Base-by-base conservation (phyloP, 2,329 filamentous ascomycete genomes). In the Byssoonygena ceratinophila region DNA sequence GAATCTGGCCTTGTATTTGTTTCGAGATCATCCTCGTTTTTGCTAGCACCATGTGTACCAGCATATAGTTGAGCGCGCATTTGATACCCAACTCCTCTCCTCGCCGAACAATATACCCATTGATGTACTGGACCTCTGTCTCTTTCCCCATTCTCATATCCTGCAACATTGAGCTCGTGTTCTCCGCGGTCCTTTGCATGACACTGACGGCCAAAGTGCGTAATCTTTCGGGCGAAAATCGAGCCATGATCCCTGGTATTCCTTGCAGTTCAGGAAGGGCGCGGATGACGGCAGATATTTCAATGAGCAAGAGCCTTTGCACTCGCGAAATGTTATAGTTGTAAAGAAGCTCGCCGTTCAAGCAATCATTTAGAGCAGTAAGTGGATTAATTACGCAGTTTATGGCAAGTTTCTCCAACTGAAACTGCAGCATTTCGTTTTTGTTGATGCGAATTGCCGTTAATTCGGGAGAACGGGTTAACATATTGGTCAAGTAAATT, bases 81-180 rank as follows among this genome's bases (percentile, higher is more conserved):
- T 79, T 73, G n/a, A 95, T 73, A 1, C 87, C 86, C 55, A 90
- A 61, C 64, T 86, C 79, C 60, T 79, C 76, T 0, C 85, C 92
- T 37, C 84, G 78, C 47, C 74, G 76, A 29, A 94, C 76, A 55
- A 98, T 84, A 70, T 91, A 98, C 0, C 90, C 91, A 65, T 94
- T 96, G 59, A 91, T 78, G 62, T 84, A 94, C 43, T 90, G 80
- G 37, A 96, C 79, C 61, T 95, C 88, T 0, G 87, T 88, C 54
- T 74, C 69, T 55, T 71, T 70, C 1, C 85, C 84, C 1, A 69
- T 66, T 9, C 79, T 70, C 11, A 90, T 72, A 60, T 84, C 80
- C 50, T 77, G 75, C 4, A 86, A 71, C 81, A 94, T 88, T 18
- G 74, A 77, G 60, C 81, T 86, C 4, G 75, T 71, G 48, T 82